Base-by-base conservation (phyloP, 306 rosid genomes). In the Lupinus albus region DNA sequence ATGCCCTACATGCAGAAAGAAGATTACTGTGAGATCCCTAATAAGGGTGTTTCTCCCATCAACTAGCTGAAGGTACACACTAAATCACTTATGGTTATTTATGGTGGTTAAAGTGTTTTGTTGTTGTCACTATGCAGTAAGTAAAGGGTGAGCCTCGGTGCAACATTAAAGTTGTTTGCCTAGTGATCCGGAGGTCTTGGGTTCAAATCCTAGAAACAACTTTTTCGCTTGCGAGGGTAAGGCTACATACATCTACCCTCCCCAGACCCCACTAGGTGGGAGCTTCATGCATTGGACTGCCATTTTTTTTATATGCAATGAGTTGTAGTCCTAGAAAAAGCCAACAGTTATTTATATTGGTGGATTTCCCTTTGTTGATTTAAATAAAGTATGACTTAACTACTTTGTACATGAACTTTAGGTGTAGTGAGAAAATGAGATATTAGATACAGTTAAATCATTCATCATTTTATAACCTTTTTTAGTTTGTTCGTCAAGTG, bases 1-100 rank as follows among this genome's bases (percentile, higher is more conserved):
- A 79, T 93, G 98, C 71, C 98, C 95, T 11, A 83, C 91, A 1
- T 93, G 98, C 68, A 82, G 98, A 84, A 86, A 85, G 67, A 83
- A 67, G 78, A 79, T 89, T 33, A 75, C 86, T 15, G 25, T 4
- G 5, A 87, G 69, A 68, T 88, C 84, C 25, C 91, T 88, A 2
- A 79, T 83, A 25, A 77, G 97, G 78, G 95, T 93, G 49, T 89
- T 81, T 74, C 94, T 89, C 55, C 98, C 97, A 13, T 32, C 89
- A 15, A 39, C 85, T 71, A 77, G 45, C 11, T 84, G 74, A 87
- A 72, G 81, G 84, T 84, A 64, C 57, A 42, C 41, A 15, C 53
- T 42, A 44, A 50, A 13, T 17, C 38, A 52, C 33, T 3, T 3
- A 25, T 18, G 56, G 15, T 46, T 76, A 41, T 32, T 21, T 18